A percentile compares a stretch with the other conserved stretches of the same genome.
These are phyloP conservation scores for Ochromonadaceae sp. DNA, from an alignment of 352 stramenopile species.

Conservation along the genomic window DNA sequence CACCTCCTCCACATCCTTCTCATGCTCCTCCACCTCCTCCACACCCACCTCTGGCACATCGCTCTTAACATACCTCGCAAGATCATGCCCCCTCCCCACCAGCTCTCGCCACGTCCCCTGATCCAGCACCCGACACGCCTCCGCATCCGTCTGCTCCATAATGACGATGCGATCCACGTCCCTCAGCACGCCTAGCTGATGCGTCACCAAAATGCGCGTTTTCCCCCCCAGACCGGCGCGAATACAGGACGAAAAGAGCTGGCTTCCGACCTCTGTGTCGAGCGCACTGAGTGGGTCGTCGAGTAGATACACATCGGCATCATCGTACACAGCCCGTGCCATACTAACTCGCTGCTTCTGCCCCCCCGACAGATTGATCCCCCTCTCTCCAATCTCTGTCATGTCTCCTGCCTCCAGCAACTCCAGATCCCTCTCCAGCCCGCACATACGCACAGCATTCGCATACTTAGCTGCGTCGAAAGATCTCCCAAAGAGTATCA, in stretches of 20 bases:
- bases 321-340: constrained; percentile 32
- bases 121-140: constrained; percentile 32
- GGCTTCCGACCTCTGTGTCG: constrained; percentile 28
- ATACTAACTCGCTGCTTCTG: constrained; percentile 31
- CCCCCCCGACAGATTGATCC: constrained; percentile 35
- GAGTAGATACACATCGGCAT: constrained; percentile 32
- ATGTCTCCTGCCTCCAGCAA: constrained; percentile 35
- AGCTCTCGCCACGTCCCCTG: constrained; percentile 42
- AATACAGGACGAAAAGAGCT: constrained; percentile 28
- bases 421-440: constrained; percentile 26
- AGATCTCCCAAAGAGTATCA: constrained; percentile 72
- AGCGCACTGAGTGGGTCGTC: constrained; percentile 33
- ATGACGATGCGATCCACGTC: constrained; percentile 27
- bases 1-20: too few relatives aligned
- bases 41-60: too few relatives aligned
- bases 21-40: too few relatives aligned
- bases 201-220: constrained; percentile 28
- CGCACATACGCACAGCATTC: constrained; percentile 36
- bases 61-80: neutral
- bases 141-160: constrained; percentile 20
- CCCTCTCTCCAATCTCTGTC: constrained; percentile 56
- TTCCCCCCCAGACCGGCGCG: constrained; percentile 18
- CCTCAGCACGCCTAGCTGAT: constrained; percentile 22
- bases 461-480: constrained; percentile 44
- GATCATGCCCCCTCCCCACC: constrained; percentile 28